Evolutionary conservation across 2,329 filamentous ascomycete species (phyloP).

Genomic region (Arthrobotrys iridis): DNA sequence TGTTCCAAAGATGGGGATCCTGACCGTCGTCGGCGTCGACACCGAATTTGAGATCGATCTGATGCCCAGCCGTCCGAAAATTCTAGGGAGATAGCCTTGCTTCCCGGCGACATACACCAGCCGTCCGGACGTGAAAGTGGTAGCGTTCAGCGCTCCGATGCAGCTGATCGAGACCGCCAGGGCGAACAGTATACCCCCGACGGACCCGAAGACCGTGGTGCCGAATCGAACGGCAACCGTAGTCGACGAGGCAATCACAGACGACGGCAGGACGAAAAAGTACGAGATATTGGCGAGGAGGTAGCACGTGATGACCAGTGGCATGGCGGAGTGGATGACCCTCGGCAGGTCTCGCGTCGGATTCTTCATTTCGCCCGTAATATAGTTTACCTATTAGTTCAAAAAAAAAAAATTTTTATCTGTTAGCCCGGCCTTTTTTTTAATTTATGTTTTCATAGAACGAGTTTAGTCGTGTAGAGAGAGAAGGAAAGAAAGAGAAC

Average conservation of each 20-base stretch:
- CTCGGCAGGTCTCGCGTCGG: conserved; percentile 87
- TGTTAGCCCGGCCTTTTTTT: not conserved
- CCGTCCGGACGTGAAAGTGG: conserved; percentile 89
- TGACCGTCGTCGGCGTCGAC: conserved; percentile 61
- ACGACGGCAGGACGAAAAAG: conserved; percentile 87
- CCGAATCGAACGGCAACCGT: conserved; percentile 96
- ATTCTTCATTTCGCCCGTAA: conserved; percentile 95
- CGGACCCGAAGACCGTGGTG: conserved; percentile 83
- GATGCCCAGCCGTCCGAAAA: conserved; percentile 86
- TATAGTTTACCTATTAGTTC: conserved; percentile 82
- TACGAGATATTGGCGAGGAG: conserved; percentile 91
- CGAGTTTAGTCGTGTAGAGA: not conserved
- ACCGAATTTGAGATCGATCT: conserved; percentile 60
- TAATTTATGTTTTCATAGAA: not conserved
- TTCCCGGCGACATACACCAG: conserved; percentile 94
- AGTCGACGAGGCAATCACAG: conserved; percentile 84
- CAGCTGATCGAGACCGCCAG: conserved; percentile 90
- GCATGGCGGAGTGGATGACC: conserved; percentile 96
- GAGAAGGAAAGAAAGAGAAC: conserved; percentile 60
- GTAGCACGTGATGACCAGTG: conserved; percentile 89
- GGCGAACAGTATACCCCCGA: conserved; percentile 83
- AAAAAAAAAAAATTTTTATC: not conserved
- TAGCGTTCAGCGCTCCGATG: conserved; percentile 93
- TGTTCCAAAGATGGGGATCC: conserved; percentile 31
- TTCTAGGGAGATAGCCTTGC: conserved; percentile 85